These are phyloP conservation scores for Hirschioporus abietinus DNA, from an alignment of 768 basidiomycete species.

Conservation along the genomic window DNA sequence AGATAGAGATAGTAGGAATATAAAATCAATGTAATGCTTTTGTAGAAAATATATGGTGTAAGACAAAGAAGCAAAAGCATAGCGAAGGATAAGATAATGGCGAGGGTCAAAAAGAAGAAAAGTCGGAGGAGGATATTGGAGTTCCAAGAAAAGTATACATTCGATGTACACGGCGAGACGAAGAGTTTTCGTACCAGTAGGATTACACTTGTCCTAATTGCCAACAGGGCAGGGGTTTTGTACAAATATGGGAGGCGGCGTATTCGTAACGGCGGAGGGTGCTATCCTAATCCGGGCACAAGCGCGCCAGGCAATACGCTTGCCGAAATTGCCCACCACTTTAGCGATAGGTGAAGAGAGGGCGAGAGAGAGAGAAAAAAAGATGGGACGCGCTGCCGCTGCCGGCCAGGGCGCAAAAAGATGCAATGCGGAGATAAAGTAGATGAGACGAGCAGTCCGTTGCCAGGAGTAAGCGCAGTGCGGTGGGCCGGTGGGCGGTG, in stretches of 20 bases:
- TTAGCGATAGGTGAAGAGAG: not conserved
- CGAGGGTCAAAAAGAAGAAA: not conserved
- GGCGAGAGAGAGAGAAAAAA: not conserved
- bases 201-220: not conserved
- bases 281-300: not conserved
- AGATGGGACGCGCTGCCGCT: not conserved
- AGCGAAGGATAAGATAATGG: not conserved
- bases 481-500: too few relatives aligned
- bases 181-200: not conserved
- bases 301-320: not conserved
- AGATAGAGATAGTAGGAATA: not conserved
- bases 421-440: too few relatives aligned
- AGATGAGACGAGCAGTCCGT: too few relatives aligned
- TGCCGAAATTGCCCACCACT: not conserved
- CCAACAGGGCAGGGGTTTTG: not conserved
- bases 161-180: constrained; percentile 1
- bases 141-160: not conserved
- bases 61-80: not conserved
- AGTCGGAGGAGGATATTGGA: not conserved
- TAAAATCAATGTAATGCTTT: not conserved
- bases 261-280: not conserved
- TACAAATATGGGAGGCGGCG: constrained; percentile 1
- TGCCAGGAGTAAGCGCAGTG: too few relatives aligned
- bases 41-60: not conserved
- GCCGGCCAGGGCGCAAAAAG: too few relatives aligned